Evolutionary conservation across 768 basidiomycete genomes (phyloP), one percentile per base, ranked within the genome.

Genomic region (Lenzites betulinus): DNA sequence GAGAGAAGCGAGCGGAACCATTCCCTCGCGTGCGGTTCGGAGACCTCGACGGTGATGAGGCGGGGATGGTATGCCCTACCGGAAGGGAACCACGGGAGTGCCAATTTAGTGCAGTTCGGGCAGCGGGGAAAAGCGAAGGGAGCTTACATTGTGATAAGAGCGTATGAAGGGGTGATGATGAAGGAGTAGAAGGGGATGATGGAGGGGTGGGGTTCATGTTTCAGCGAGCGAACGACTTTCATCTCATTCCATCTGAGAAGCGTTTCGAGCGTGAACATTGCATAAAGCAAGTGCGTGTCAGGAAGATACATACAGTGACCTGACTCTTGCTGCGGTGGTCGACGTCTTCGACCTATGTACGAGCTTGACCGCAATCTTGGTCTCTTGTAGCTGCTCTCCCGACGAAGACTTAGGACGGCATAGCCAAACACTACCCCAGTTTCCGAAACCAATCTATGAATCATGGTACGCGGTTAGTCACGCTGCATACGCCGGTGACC

Each of bases 121-220:
- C 23, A 11, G 36, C 35, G 26, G 35, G 42, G 57, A 16, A 18
- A 57, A 35, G 23, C 28, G 36, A 49, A 20, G 59, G 38, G 25
- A 41, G 35, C 92, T 70, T 69, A 95, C 93, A 93, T 94, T n/a
- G 90, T 91, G 66, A 93, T 92, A 61, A 95, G 81, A 42, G 93
- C 95, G 73, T 90, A 95, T 28, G 86, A 90, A 5, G 93, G 91
- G 0, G 93, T 93, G 66, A 95, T 92, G 70, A 96, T 89, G 80
- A 98, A 98, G 3, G 91, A 89, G 69, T 95, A 88, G 75, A 98
- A 98, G 12, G 86, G 85, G 62, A 98, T 90, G 74, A 98, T 89
- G 62, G 92, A 91, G 0, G 94, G 95, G 71, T 98, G 96, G 9
- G 88, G 86, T 67, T 93, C 89, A 46, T 85, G 76, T 76, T 90